Percentiles rank a stretch among this genome's conserved stretches.
phyloP scores from a whole-genome alignment of 1,139 yeast species.

The Suhomyces panamericanus region DNA sequence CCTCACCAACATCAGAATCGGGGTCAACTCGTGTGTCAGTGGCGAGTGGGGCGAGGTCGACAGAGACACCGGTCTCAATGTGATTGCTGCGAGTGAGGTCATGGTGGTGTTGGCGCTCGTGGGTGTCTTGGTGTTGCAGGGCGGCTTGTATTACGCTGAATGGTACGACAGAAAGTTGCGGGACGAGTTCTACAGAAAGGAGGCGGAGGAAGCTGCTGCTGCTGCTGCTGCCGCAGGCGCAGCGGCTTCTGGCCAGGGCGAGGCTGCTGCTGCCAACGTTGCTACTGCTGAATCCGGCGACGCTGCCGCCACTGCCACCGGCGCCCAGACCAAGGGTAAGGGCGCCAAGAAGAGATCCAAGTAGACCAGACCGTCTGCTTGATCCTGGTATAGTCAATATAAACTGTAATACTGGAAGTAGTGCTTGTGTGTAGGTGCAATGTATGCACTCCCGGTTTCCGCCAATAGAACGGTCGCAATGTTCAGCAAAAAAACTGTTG shows the following conservation, averaged over 20 bases:
- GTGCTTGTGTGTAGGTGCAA: slow-evolving; percentile 5
- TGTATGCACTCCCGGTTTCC: slow-evolving; percentile 1
- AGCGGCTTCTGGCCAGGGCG: slow-evolving; percentile 33
- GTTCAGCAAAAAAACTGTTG: slow-evolving; percentile 9
- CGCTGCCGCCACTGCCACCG: slow-evolving; percentile 14
- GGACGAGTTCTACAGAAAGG: slow-evolving; percentile 47
- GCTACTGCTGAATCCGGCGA: slow-evolving; percentile 11
- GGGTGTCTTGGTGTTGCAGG: slow-evolving; percentile 82
- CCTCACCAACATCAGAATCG: slow-evolving; percentile 82
- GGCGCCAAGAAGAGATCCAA: slow-evolving; percentile 17
- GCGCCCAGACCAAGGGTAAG: slow-evolving; percentile 15
- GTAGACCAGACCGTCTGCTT: background rate
- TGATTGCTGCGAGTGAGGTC: slow-evolving; percentile 85
- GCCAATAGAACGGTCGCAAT: slow-evolving; percentile 12
- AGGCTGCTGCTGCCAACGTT: slow-evolving; percentile 12
- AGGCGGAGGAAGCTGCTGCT: slow-evolving; percentile 32
- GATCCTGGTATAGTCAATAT: background rate
- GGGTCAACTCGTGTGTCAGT: slow-evolving; percentile 64
- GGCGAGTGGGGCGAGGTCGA: slow-evolving; percentile 96
- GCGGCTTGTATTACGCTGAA: slow-evolving; percentile 87
- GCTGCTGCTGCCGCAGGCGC: slow-evolving; percentile 9
- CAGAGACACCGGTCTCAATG: slow-evolving; percentile 80
- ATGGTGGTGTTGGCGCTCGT: slow-evolving; percentile 69
- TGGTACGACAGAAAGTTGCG: slow-evolving; percentile 66
- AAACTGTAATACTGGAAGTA: background rate